These are phyloP conservation scores for Psidium guajava DNA, from an alignment of 345 rosid species.

Conservation along the genomic window DNA sequence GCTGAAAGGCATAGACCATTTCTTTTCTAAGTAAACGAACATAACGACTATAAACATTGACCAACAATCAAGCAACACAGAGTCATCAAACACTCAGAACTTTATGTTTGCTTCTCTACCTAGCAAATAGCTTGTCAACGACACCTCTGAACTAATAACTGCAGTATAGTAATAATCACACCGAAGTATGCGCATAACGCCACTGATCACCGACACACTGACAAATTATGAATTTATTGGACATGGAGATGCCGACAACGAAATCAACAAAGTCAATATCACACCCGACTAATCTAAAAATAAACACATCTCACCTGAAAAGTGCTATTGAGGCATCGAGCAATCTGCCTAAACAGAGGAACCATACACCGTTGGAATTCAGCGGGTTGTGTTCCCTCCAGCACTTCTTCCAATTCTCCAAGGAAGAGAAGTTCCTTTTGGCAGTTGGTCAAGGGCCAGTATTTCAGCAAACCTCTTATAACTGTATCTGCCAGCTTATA, in stretches of 20 bases:
- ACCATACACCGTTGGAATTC: conserved; percentile 45
- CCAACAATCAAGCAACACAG: background rate
- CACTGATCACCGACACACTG: background rate
- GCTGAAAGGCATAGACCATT: background rate
- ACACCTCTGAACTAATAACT: background rate
- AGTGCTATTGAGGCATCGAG: conserved; percentile 38
- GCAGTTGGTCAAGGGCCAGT: conserved; percentile 45
- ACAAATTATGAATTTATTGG: background rate
- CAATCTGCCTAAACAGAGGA: conserved; percentile 40
- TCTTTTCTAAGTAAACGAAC: background rate
- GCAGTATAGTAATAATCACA: background rate
- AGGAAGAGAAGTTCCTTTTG: conserved; percentile 46
- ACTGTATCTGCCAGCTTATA: conserved; percentile 40
- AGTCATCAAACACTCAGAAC: background rate
- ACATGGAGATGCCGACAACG: background rate
- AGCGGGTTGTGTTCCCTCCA: conserved; percentile 35
- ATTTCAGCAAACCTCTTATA: conserved; percentile 35
- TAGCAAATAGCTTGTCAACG: background rate
- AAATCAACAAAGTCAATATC: background rate
- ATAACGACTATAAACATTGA: background rate
- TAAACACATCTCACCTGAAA: conserved; percentile 22
- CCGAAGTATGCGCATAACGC: background rate
- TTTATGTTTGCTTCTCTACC: background rate
- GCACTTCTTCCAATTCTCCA: conserved; percentile 46
- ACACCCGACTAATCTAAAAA: background rate